Evolutionary conservation across 1,284 basidiomycete species (phyloP).

Genomic region (Fomitiporia mediterranea): DNA sequence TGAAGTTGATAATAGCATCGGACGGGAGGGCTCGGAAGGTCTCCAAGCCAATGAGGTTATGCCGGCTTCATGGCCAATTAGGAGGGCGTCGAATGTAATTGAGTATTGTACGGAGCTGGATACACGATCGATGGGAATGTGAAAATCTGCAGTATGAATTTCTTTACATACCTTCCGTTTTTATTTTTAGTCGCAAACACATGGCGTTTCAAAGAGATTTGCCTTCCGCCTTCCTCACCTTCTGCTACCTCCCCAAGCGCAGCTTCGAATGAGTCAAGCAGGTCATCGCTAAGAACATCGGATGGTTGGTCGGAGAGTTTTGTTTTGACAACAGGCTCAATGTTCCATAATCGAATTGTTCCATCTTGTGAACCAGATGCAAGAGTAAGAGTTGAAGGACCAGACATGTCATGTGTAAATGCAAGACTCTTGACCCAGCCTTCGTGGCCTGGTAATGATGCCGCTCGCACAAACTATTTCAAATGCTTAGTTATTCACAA

Average conservation of each 20-base stretch:
- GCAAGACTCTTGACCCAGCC: slow-evolving; percentile 87
- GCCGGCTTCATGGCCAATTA: slow-evolving; percentile 89
- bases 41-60: slow-evolving; percentile 86
- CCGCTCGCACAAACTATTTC: slow-evolving; percentile 52
- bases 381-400: slow-evolving; percentile 47
- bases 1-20: slow-evolving; percentile 80
- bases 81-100: slow-evolving; percentile 85
- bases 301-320: slow-evolving; percentile 21
- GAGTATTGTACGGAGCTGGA: slow-evolving; percentile 58
- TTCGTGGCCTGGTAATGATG: slow-evolving; percentile 80
- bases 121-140: not conserved
- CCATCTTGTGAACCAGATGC: slow-evolving; percentile 93
- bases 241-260: slow-evolving; percentile 67
- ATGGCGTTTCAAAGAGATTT: slow-evolving; percentile 83
- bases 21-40: slow-evolving; percentile 33
- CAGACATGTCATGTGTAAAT: slow-evolving; percentile 43
- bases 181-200: slow-evolving; percentile 58
- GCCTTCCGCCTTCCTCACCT: slow-evolving; percentile 61
- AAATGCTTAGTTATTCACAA: slow-evolving; percentile 7
- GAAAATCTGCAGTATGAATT: not conserved
- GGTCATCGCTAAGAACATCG: slow-evolving; percentile 52
- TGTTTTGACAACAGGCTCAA: slow-evolving; percentile 40
- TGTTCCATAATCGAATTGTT: slow-evolving; percentile 87
- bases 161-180: slow-evolving; percentile 42
- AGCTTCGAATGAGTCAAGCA: slow-evolving; percentile 84